Evolutionary conservation across 176 grass and related monocot species (phyloP), one percentile per base, ranked within the genome.

Genomic region (Juncus inflexus): DNA sequence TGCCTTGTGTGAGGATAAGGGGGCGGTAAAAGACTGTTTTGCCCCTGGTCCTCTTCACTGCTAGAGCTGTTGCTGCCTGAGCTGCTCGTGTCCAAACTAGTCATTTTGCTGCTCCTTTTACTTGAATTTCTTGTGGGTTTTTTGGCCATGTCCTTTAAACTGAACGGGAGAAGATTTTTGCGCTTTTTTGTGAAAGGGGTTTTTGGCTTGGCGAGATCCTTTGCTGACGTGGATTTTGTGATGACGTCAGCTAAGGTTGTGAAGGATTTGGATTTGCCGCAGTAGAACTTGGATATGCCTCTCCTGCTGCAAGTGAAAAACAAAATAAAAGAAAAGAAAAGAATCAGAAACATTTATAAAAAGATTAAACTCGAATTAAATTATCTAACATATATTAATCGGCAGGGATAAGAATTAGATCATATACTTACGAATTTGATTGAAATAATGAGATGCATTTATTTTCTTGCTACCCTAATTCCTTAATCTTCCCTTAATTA

Each of bases 201-300:
- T 19, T 77, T 83, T 63, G 75, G 83, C 67, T 95, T 90, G n/a
- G 76, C 78, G 47, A 84, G 67, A 19, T 77, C 73, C 65, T 95
- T 82, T 40, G 15, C 64, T 15, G 72, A 78, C 15, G 72, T 53
- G 12, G 75, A 82, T 53, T 65, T 74, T 42, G 72, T 70, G 38
- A 68, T 69, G 35, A 79, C 68, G 82, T 82, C 80, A 52, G 68
- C 36, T 64, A 84, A 16, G 41, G 50, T 79, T 57, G 71, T 56
- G 64, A 82, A 84, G 62, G 86, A 95, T 84, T 80, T 85, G 38
- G 86, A 75, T 73, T 95, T 90, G 40, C 81, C 78, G 56, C 74
- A 73, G 68, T 90, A 95, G 64, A 90, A 95, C 41, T 84, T 95
- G 36, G 78, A 90, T 40, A 85, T 73, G 72, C 72, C 86, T 77